Evolutionary conservation across 257 asterid species (phyloP), one percentile per base, ranked within the genome.

Genomic region (Apocynum venetum): DNA sequence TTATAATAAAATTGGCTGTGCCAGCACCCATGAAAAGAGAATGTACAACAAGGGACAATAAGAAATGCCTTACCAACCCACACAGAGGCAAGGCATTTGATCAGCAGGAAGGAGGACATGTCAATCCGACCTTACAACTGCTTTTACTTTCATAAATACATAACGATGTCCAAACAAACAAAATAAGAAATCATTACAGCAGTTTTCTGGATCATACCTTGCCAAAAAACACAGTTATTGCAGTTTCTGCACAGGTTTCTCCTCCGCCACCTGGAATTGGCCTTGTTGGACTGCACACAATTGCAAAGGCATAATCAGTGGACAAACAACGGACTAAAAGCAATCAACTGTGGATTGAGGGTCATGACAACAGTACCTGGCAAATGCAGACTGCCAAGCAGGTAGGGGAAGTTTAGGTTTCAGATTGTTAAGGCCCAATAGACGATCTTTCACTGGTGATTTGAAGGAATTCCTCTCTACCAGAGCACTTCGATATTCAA

Each of bases 191-290:
- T 6, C 25, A 48, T 38, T 49, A 49, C 56, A 36, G 61, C 41
- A 7, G 3, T 57, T 72, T 10, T 4, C 17, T 7, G 8, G n/a
- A 41, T 3, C 13, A 31, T 11, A 96, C 99, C 98, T 96, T 96
- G 82, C 94, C 85, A 79, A 96, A 89, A 78, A 93, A 96, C 75
- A 96, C 93, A 75, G 84, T 88, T 51, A 93, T 87, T 43, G 97
- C 94, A 61, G 98, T 93, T 89, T 96, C 99, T 19, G 99, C 99
- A 82, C 97, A 93, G 1, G 98, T 93, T 88, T 96, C 99, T 78
- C 98, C 98, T 79, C 97, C 97, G 78, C 97, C 98, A 78, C 96
- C 93, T 68, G 98, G 99, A 86, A 80, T 89, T 60, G 94, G 97
- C 82, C 99, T 91, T 74, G 97, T 93, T 80, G 99, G 98, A 86